phyloP scores from a whole-genome alignment of 1,284 basidiomycete species.

The Pseudozyma pruni region DNA sequence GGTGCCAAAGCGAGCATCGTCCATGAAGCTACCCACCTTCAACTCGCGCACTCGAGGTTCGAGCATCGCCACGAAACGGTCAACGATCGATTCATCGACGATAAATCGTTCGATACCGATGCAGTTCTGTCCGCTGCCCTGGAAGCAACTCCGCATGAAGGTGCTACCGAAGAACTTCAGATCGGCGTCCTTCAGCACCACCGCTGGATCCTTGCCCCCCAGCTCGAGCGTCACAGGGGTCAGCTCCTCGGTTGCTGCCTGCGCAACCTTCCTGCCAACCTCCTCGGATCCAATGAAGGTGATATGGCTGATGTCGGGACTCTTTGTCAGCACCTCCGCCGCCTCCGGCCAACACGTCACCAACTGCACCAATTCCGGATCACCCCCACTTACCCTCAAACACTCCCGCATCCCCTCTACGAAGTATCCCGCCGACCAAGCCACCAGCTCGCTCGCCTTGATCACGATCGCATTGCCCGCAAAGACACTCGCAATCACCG shows the following conservation, averaged over 20 bases:
- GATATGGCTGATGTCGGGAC: conserved; percentile 78
- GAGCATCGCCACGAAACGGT: conserved; percentile 73
- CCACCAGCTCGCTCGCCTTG: conserved; percentile 75
- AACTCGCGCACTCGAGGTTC: conserved; percentile 51
- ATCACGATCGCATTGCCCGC: conserved; percentile 89
- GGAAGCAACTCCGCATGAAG: conserved; percentile 69
- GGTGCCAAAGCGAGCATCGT: conserved; percentile 55
- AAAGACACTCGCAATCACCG: conserved; percentile 88
- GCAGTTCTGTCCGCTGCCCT: conserved; percentile 94
- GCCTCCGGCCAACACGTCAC: conserved; percentile 89
- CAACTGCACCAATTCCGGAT: conserved; percentile 72
- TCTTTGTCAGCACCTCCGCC: conserved; percentile 82
- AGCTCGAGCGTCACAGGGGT: conserved; percentile 91
- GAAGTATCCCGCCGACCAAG: conserved; percentile 57
- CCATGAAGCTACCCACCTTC: conserved; percentile 56
- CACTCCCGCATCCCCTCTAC: conserved; percentile 73
- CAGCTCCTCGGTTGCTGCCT: conserved; percentile 83
- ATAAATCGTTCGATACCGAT: conserved; percentile 88
- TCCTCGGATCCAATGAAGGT: conserved; percentile 91
- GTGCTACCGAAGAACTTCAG: conserved; percentile 70
- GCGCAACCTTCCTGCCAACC: conserved; percentile 85
- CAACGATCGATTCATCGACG: conserved; percentile 80
- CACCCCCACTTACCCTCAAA: conserved; percentile 76
- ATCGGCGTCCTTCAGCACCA: conserved; percentile 71
- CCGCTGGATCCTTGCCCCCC: conserved; percentile 74